Base-by-base conservation (phyloP, 345 rosid species). In the Arabis alpina region DNA sequence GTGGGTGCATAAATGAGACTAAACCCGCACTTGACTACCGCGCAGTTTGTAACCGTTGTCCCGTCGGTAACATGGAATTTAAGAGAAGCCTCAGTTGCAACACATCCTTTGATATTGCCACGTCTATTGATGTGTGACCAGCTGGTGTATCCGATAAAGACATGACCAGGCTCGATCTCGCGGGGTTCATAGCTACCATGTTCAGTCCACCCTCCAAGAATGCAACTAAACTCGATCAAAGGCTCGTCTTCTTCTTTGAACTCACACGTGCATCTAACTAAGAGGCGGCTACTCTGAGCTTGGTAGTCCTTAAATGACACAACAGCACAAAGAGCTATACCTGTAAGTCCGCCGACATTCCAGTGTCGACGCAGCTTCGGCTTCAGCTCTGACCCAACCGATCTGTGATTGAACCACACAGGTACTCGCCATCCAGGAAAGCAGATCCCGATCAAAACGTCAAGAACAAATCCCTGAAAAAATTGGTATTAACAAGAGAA, bases 321-420 rank as follows among this genome's bases (percentile, higher is more conserved):
- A 51, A 70, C 74, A 11, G 51, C 74, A 2, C 60, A 70, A 28
- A 70, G 74, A 50, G 74, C 66, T 70, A 70, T 70, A 11, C 74
- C 74, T 0, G 34, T 14, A 27, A 70, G 40, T 10, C 43, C 59
- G 14, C 27, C 73, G 0, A 41, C 66, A 28, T 34, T 10, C 74
- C 74, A 70, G 6, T 70, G 66, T 11, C 34, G 37, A 15, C 66
- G 60, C n/a, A 70, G 40, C 8, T 16, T 52, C 50, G 19, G 24
- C n/a, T 2, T 49, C 42, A 70, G 11, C 23, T 10, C 58, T 40
- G 39, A 50, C 7, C 66, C 74, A 27, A 50, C 66, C 50, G 23
- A 8, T 13, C 66, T 59, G 34, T 70, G 34, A 8, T 50, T 39
- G 51, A 70, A 70, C 74, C 74, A 70, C 10, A 27, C 66, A 10